phyloP scores from a whole-genome alignment of 148 eudicot genomes.

The Camellia granthamiana region DNA sequence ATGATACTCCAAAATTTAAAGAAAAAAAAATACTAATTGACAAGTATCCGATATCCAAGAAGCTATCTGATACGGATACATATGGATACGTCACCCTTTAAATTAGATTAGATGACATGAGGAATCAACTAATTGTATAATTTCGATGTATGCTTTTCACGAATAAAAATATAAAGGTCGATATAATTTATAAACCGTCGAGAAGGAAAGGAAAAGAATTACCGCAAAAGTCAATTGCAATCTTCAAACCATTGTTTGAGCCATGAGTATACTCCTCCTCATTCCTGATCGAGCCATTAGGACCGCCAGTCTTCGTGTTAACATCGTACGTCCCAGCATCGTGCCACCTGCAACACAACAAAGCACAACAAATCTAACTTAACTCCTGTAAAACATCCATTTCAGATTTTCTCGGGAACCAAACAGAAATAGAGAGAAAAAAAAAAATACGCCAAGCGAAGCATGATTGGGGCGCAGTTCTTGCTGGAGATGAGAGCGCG shows the following conservation, averaged over 20 bases:
- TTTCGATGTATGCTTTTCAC: not conserved
- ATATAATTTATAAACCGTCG: not conserved
- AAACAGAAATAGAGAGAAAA: conserved; percentile 9
- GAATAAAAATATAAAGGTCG: not conserved
- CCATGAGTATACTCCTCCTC: conserved; percentile 76
- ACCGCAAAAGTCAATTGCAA: conserved; percentile 93
- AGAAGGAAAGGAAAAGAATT: conserved; percentile 1
- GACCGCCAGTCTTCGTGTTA: conserved; percentile 87
- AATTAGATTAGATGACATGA: no score
- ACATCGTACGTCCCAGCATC: conserved; percentile 96
- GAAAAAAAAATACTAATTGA: no score
- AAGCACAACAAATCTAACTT: no score
- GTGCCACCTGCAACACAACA: conserved; percentile 66
- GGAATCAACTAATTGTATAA: no score
- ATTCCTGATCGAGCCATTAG: conserved; percentile 85
- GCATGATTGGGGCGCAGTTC: conserved; percentile 96
- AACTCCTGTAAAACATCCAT: not conserved
- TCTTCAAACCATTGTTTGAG: conserved; percentile 79
- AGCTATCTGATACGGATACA: no score
- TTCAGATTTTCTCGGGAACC: not conserved
- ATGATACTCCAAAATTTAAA: no score
- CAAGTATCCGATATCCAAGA: no score
- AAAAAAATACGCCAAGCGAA: conserved; percentile 76
- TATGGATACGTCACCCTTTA: no score
- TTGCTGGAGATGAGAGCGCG: conserved; percentile 85